These are phyloP conservation scores for Phyllachora maydis DNA, from an alignment of 2,329 filamentous ascomycete species.

Conservation along the genomic window DNA sequence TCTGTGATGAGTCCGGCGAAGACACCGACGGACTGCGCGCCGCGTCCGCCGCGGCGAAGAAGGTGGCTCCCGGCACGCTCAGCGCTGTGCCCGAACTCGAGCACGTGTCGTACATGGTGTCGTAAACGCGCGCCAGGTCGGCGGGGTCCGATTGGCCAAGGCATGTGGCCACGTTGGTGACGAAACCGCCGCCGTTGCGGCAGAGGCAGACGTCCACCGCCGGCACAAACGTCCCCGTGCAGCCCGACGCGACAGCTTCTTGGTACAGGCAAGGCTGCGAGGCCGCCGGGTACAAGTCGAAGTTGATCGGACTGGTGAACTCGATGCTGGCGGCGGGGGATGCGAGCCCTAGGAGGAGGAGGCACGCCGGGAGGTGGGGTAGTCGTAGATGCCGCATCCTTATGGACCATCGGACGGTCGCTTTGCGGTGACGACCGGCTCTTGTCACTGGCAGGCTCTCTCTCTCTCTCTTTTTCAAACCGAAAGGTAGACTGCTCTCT, in stretches of 20 bases:
- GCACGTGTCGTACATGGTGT: constrained; percentile 21
- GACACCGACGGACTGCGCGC: too few species aligned
- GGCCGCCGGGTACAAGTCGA: constrained; percentile 18
- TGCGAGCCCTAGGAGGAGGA: too few species aligned
- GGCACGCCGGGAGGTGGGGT: too few species aligned
- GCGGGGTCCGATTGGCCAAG: constrained; percentile 14
- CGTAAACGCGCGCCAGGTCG: constrained; percentile 20
- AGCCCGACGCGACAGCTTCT: constrained; percentile 17
- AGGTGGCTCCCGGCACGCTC: constrained; percentile 17
- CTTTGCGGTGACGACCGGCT: too few species aligned
- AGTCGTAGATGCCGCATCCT: too few species aligned
- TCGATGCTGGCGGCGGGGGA: too few species aligned
- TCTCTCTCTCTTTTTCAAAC: too few species aligned
- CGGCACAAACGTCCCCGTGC: constrained; percentile 15
- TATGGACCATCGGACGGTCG: too few species aligned
- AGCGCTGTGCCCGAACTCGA: constrained; percentile 20
- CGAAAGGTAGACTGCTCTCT: too few species aligned
- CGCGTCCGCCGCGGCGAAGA: constrained; percentile 14
- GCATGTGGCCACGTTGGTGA: constrained; percentile 23
- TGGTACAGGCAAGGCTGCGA: constrained; percentile 21
- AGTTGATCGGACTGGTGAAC: too few species aligned
- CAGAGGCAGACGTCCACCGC: constrained; percentile 28
- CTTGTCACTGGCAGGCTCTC: too few species aligned
- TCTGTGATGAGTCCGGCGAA: too few species aligned
- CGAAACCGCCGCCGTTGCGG: constrained; percentile 24